A percentile compares a stretch with the other conserved stretches of the same genome.
Evolutionary conservation across 108 stramenopile species (phyloP).

Genomic region (Nannochloropsis salina): DNA sequence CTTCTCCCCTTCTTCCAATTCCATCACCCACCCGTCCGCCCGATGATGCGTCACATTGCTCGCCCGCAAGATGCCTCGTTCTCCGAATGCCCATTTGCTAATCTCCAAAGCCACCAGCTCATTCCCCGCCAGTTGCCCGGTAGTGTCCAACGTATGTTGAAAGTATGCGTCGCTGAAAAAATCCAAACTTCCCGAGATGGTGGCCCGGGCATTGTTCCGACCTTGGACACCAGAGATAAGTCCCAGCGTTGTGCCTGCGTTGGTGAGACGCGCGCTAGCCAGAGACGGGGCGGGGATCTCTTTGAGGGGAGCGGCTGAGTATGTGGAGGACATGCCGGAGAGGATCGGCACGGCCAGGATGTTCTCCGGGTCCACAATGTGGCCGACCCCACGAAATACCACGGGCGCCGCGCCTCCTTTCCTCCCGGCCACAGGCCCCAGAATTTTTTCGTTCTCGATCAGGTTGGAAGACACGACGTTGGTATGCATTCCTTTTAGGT

Average conservation of each 20-base stretch:
- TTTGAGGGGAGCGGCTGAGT: slow-evolving; percentile 23
- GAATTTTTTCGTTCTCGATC: neutral
- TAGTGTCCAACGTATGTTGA: neutral
- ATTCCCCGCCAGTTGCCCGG: slow-evolving; percentile 32
- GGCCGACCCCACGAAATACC: slow-evolving; percentile 27
- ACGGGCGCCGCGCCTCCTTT: slow-evolving; percentile 27
- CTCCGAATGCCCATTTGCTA: slow-evolving; percentile 49
- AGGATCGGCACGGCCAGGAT: slow-evolving; percentile 29
- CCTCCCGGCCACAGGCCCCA: neutral
- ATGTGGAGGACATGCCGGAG: slow-evolving; percentile 25
- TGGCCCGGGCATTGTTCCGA: slow-evolving; percentile 54
- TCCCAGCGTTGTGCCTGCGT: slow-evolving; percentile 22
- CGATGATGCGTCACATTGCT: slow-evolving; percentile 50
- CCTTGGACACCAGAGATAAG: slow-evolving; percentile 36
- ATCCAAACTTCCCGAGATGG: slow-evolving; percentile 45
- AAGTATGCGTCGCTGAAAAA: slow-evolving; percentile 51
- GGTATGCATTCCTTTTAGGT: neutral
- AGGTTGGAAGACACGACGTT: neutral
- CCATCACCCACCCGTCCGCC: slow-evolving; percentile 32
- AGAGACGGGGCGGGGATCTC: neutral
- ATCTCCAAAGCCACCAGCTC: slow-evolving; percentile 32
- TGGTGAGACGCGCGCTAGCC: neutral
- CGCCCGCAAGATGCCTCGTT: slow-evolving; percentile 50
- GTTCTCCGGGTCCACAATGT: slow-evolving; percentile 19
- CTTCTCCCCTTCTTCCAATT: neutral